Percentiles rank a stretch among this genome's conserved stretches.
phyloP scores from a whole-genome alignment of 768 basidiomycete species.

The Leccinum sublutescens region DNA sequence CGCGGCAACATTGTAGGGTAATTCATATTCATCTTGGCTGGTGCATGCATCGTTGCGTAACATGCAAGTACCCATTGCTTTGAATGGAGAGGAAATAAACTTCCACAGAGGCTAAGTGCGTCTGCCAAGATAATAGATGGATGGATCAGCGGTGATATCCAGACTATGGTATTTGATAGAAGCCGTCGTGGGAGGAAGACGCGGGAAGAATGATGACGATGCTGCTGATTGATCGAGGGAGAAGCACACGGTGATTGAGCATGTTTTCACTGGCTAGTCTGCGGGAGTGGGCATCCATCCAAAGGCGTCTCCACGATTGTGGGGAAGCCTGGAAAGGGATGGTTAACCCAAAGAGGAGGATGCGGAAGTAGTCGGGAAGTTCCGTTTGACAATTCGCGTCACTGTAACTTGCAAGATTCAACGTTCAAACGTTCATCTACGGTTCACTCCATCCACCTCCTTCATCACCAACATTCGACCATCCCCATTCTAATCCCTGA shows the following conservation, averaged over 20 bases:
- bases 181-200: slow-evolving; percentile 25
- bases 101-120: slow-evolving; percentile 10
- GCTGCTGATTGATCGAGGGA: slow-evolving; percentile 12
- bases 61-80: slow-evolving; percentile 1
- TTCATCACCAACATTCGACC: too few species aligned
- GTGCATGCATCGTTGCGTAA: background rate
- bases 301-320: background rate
- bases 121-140: background rate
- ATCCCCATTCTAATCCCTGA: too few species aligned
- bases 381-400: too few species aligned
- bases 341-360: too few species aligned
- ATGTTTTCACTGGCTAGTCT: slow-evolving; percentile 2
- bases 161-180: slow-evolving; percentile 18
- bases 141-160: slow-evolving; percentile 14
- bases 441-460: too few species aligned
- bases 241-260: slow-evolving; percentile 8
- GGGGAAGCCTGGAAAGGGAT: slow-evolving; percentile 26
- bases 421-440: too few species aligned
- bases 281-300: background rate
- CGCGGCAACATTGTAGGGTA: background rate
- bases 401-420: too few species aligned
- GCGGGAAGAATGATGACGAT: background rate
- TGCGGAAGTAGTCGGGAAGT: too few species aligned
- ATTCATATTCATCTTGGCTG: background rate
- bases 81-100: background rate